Base-by-base conservation (phyloP, 345 rosid species). In the Lagerstroemia speciosa region DNA sequence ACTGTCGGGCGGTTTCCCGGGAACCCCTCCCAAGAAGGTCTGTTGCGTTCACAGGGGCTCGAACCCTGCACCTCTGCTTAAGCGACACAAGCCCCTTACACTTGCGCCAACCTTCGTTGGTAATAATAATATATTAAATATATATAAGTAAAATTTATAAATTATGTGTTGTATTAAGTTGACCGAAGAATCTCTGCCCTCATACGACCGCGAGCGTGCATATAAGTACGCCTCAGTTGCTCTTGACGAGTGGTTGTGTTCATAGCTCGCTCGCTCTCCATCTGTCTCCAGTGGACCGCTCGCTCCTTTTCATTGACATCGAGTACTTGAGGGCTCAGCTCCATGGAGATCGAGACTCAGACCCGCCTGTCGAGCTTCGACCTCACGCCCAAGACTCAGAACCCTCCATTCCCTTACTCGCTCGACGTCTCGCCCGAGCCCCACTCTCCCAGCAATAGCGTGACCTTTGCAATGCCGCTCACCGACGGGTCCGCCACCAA, bases 341-440 rank as follows among this genome's bases (percentile, higher is more conserved):
- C 1, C 6, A 65, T 37, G 67, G 67, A 38, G 50, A 65, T 65
- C 8, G 67, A 65, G 2, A 65, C 67, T 15, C 67, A 65, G 67
- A 24, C 67, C 20, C 62, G 33, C 7, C 14, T 26, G 6, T 38
- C 67, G 17, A 40, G 3, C 67, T 65, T 65, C 48, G 31, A 40
- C 43, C 66, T 62, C 45, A n/a, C 20, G 27, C 29, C 8, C 16
- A 38, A 34, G 43, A 33, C n/a, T 27, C 45, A 3, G 33, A 63
- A 36, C 50, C 50, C 16, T 40, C 67, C 50, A 15, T 65, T 65
- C 8, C 67, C 50, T 65, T 40, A 37, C 52, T n/a, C 29, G 45
- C 66, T 36, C 22, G 27, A 16, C 24, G 26, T 34, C n/a, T 32
- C 65, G 20, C 19, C 65, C 17, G 65, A 62, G 38, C 66, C 36